These are phyloP conservation scores for Calocera cornea DNA, from an alignment of 768 basidiomycete species.

Conservation along the genomic window DNA sequence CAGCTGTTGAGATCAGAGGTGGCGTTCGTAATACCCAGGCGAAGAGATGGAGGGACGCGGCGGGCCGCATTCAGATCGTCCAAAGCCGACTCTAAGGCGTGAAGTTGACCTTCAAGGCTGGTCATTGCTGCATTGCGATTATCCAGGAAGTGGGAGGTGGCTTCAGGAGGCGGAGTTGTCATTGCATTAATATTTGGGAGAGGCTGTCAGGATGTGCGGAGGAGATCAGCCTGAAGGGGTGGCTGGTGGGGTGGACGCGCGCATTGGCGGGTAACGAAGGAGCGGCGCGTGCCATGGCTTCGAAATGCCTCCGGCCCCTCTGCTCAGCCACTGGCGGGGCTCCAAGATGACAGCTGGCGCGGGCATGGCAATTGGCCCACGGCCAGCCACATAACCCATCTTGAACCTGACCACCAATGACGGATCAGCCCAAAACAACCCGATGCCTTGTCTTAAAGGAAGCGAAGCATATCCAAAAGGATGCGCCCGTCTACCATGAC, in stretches of 20 bases:
- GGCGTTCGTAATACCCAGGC: background rate
- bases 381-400: background rate
- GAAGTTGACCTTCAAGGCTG: background rate
- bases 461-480: background rate
- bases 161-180: background rate
- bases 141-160: background rate
- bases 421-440: background rate
- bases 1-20: background rate
- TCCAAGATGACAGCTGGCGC: background rate
- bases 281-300: background rate
- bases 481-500: constrained; percentile 39
- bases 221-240: too few relatives aligned
- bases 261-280: background rate
- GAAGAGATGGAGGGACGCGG: constrained; percentile 3
- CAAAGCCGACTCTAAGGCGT: background rate
- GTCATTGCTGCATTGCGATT: background rate
- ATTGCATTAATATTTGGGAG: background rate
- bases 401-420: background rate
- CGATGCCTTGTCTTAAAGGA: background rate
- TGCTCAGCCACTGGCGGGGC: background rate
- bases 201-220: background rate
- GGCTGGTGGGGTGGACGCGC: background rate
- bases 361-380: background rate
- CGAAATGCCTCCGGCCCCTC: background rate
- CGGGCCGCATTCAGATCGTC: background rate